phyloP scores from a whole-genome alignment of 2,329 filamentous ascomycete species.

The Colletotrichum australisinense region DNA sequence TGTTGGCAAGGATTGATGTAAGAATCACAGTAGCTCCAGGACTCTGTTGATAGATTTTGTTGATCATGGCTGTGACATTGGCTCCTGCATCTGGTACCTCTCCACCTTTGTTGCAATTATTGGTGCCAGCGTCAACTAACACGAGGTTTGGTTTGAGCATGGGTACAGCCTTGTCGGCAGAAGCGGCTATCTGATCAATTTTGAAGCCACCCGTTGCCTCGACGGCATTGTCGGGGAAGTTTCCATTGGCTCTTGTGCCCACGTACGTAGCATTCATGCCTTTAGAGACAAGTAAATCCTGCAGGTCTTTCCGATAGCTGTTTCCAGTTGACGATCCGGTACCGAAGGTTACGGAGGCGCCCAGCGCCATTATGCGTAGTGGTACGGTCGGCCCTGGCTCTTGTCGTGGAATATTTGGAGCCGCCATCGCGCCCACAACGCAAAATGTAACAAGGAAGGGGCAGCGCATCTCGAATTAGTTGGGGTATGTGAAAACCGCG shows the following conservation, averaged over 20 bases:
- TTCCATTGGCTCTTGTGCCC: conserved; percentile 11
- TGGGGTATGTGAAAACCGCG: too few species aligned
- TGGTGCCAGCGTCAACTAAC: conserved; percentile 39
- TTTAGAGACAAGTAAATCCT: conserved; percentile 30
- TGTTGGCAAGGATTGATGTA: conserved; percentile 28
- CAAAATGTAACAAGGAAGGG: neutral
- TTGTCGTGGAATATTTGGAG: conserved; percentile 1
- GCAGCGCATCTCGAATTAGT: neutral
- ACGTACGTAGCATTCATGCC: conserved; percentile 26
- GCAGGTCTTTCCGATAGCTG: conserved; percentile 50
- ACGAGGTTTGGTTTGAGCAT: conserved; percentile 37
- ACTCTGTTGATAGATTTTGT: conserved; percentile 33
- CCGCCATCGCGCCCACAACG: neutral
- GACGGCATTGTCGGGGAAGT: conserved; percentile 28
- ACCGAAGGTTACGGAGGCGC: conserved; percentile 32
- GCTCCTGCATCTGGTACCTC: conserved; percentile 22
- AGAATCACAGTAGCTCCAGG: conserved; percentile 33
- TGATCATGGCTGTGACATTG: conserved; percentile 32
- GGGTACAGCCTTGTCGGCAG: conserved; percentile 18
- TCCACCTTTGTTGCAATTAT: conserved; percentile 37
- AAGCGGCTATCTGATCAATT: conserved; percentile 25
- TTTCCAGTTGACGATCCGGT: conserved; percentile 45
- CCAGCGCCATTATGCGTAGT: conserved; percentile 25
- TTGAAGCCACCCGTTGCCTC: conserved; percentile 26
- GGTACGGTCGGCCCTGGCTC: conserved; percentile 16